Evolutionary conservation across 192 early-diverging fungal genomes (phyloP).

Genomic region (Linnemannia hyalina): DNA sequence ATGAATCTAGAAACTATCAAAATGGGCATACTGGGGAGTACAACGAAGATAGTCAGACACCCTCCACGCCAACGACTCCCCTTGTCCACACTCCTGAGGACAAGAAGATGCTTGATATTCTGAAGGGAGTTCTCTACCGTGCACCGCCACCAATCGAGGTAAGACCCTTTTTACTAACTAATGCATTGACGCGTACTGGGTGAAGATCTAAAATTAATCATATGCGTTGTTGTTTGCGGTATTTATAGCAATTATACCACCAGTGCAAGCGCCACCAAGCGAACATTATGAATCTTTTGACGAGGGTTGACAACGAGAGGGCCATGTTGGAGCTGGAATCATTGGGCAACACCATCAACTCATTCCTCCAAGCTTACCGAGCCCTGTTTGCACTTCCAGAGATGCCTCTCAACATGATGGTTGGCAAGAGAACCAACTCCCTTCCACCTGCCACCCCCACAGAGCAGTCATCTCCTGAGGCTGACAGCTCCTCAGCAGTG

Average conservation of each 20-base stretch:
- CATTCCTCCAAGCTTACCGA: slow-evolving; percentile 28
- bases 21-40: neutral
- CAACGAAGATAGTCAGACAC: neutral
- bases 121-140: slow-evolving; percentile 27
- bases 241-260: slow-evolving; percentile 30
- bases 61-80: neutral
- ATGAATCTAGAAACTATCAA: neutral
- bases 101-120: slow-evolving; percentile 23
- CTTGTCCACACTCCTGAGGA: slow-evolving; percentile 22
- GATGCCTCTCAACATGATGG: slow-evolving; percentile 27
- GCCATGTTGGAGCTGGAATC: slow-evolving; percentile 36
- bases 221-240: neutral
- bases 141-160: slow-evolving; percentile 37
- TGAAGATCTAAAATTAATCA: neutral
- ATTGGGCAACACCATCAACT: slow-evolving; percentile 9
- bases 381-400: slow-evolving; percentile 40
- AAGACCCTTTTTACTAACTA: neutral
- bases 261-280: slow-evolving; percentile 48
- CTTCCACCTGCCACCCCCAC: slow-evolving; percentile 18
- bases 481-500: neutral
- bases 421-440: slow-evolving; percentile 38
- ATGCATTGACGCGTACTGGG: neutral
- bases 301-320: slow-evolving; percentile 35
- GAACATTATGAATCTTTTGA: slow-evolving; percentile 23
- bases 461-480: neutral